phyloP scores from a whole-genome alignment of 768 basidiomycete species.

The Butyriboletus loyo region DNA sequence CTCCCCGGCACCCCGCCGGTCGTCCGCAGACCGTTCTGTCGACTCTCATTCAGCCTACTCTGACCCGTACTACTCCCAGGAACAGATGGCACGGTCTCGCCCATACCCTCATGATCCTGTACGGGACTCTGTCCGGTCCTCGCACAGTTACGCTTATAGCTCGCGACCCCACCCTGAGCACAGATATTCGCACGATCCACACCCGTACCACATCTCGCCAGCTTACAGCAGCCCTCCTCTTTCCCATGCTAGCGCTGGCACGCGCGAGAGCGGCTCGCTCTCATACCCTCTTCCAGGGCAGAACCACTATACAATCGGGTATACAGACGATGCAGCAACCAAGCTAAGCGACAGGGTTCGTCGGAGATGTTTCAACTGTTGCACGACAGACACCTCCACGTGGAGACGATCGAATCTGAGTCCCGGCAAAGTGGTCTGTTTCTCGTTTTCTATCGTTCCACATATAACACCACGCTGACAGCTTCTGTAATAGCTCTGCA shows the following conservation, averaged over 20 bases:
- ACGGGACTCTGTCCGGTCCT: constrained; percentile 27
- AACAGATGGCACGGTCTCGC: constrained; percentile 31
- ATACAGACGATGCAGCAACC: constrained; percentile 78
- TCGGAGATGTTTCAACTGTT: constrained; percentile 79
- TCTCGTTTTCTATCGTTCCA: background rate
- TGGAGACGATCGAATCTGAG: constrained; percentile 76
- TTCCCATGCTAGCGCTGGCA: constrained; percentile 18
- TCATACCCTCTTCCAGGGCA: constrained; percentile 40
- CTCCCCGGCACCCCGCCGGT: constrained; percentile 53
- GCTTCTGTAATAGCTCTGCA: constrained; percentile 38
- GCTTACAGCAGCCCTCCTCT: constrained; percentile 28
- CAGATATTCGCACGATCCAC: constrained; percentile 33
- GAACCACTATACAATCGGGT: constrained; percentile 37
- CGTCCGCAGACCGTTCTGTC: constrained; percentile 32
- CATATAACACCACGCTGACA: constrained; percentile 5
- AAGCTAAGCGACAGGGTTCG: constrained; percentile 77
- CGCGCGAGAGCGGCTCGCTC: constrained; percentile 28
- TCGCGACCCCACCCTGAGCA: constrained; percentile 27
- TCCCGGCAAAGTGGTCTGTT: constrained; percentile 71
- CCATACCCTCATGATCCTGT: constrained; percentile 34
- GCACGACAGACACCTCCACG: constrained; percentile 80
- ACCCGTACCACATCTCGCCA: constrained; percentile 29
- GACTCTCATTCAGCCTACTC: constrained; percentile 32
- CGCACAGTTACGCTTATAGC: constrained; percentile 36
- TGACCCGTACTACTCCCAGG: constrained; percentile 41